A percentile compares a stretch with the other conserved stretches of the same genome.
Conservation (phyloP, 1,139 yeast genomes). For the Geotrichum klebahnii region DNA sequence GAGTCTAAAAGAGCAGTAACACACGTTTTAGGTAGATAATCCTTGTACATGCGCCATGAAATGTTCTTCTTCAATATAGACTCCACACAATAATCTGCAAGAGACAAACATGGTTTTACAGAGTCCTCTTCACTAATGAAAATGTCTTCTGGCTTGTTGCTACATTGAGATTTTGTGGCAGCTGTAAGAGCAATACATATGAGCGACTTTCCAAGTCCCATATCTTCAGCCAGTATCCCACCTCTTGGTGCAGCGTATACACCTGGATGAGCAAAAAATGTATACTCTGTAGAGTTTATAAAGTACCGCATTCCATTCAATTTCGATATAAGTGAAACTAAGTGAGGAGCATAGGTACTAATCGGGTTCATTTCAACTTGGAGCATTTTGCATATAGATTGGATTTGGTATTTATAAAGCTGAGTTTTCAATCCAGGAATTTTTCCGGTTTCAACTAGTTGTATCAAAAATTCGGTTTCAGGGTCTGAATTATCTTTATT, state of each 20-base stretch:
- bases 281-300: constrained; percentile 39
- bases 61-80: constrained; percentile 48
- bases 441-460: constrained; percentile 31
- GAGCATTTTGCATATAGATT: constrained; percentile 57
- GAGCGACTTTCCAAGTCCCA: constrained; percentile 71
- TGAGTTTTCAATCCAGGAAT: constrained; percentile 50
- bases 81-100: constrained; percentile 46
- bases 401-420: constrained; percentile 55
- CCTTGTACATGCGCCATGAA: constrained; percentile 52
- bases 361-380: constrained; percentile 46
- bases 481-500: constrained; percentile 30
- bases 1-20: constrained; percentile 25
- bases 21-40: constrained; percentile 45
- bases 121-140: constrained; percentile 20
- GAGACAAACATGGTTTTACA: constrained; percentile 27
- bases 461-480: constrained; percentile 23
- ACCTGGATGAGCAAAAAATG: constrained; percentile 40
- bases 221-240: constrained; percentile 70
- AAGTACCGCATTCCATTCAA: constrained; percentile 25
- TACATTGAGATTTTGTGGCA: constrained; percentile 50
- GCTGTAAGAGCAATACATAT: constrained; percentile 61
- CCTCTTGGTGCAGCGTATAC: constrained; percentile 45
- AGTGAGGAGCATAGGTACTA: constrained; percentile 45
- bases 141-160: constrained; percentile 43
- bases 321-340: constrained; percentile 37